Evolutionary conservation across 2,329 filamentous ascomycete species (phyloP).

Genomic region (Amesomyces nigricolor): DNA sequence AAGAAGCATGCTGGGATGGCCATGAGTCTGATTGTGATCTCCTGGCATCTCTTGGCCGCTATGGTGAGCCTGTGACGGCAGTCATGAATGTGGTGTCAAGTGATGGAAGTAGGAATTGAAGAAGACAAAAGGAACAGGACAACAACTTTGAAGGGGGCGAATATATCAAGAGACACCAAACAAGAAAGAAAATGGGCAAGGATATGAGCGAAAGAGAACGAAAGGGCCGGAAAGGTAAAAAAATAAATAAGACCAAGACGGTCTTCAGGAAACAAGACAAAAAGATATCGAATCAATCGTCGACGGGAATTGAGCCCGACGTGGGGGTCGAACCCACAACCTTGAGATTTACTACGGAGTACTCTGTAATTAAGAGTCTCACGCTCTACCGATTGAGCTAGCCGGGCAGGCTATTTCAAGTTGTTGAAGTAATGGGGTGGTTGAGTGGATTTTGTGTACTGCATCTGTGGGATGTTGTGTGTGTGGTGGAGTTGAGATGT

Average conservation of each 20-base stretch:
- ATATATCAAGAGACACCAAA: background rate
- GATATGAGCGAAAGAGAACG: no score
- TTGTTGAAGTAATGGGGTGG: background rate
- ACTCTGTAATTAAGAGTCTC: constrained; percentile 53
- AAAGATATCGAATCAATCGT: constrained; percentile 16
- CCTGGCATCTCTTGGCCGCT: no score
- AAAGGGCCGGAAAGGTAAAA: no score
- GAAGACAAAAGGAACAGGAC: no score
- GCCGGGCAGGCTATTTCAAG: constrained; percentile 37
- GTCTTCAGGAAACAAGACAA: background rate
- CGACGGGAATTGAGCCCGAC: constrained; percentile 23
- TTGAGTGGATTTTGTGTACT: constrained; percentile 37
- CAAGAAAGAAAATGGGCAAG: background rate
- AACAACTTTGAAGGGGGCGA: no score
- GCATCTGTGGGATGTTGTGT: no score
- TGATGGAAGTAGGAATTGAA: no score
- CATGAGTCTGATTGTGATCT: no score
- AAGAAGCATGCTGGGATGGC: background rate
- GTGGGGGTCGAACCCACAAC: constrained; percentile 24
- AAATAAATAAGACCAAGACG: no score
- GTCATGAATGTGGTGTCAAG: no score
- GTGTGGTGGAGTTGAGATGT: background rate
- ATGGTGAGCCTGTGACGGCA: no score
- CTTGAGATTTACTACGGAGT: constrained; percentile 15
- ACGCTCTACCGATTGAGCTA: constrained; percentile 69